Conservation (phyloP, 202 grass and related monocot species). For the Schoenoplectus tabernaemontani region DNA sequence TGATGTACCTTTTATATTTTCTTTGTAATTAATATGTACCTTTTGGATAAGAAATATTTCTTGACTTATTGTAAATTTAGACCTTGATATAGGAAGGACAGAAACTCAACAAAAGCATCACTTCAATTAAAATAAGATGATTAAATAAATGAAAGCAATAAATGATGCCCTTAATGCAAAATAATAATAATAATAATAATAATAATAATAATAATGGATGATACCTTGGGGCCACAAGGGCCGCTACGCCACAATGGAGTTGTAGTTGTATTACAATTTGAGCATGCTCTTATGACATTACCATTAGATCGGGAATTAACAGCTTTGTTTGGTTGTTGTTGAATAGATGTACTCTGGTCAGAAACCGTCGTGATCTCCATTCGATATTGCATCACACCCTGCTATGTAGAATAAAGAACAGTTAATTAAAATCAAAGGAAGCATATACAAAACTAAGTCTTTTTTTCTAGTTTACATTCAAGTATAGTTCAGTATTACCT, state of each 20-base stretch:
- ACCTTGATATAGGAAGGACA: background rate
- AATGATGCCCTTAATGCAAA: background rate
- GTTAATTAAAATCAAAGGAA: background rate
- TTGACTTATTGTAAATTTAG: background rate
- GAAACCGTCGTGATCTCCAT: background rate
- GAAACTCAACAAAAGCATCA: background rate
- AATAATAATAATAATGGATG: background rate
- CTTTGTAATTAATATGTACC: background rate
- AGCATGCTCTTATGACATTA: conserved; percentile 61
- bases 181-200: too few species aligned
- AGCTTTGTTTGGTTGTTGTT: background rate
- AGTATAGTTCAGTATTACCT: background rate
- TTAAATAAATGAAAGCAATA: background rate
- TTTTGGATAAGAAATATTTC: background rate
- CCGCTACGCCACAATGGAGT: conserved; percentile 89
- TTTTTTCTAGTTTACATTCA: background rate
- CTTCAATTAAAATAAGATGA: conserved; percentile 1
- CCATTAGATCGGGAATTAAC: background rate
- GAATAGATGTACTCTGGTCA: background rate
- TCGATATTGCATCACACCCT: background rate
- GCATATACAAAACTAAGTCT: background rate
- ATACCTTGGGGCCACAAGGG: conserved; percentile 73
- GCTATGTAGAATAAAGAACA: background rate
- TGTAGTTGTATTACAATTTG: conserved; percentile 83
- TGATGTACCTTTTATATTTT: background rate